These are phyloP conservation scores for Vaccinium vitisidaea DNA, from an alignment of 148 eudicot species.

Conservation along the genomic window DNA sequence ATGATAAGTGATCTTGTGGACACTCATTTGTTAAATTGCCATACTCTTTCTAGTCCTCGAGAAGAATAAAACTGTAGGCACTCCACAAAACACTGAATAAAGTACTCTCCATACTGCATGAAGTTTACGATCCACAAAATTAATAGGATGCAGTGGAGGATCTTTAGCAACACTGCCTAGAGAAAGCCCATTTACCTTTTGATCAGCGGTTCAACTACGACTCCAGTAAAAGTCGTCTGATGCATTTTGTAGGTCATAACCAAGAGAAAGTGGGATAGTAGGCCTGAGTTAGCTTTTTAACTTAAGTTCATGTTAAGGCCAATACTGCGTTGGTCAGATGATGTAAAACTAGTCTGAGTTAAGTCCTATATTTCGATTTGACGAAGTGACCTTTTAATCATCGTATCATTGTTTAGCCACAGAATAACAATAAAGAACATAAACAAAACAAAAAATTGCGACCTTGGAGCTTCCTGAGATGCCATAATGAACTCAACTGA, in stretches of 20 bases:
- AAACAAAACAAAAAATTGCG: neutral
- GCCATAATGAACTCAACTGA: neutral
- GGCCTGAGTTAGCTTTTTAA: too few relatives aligned
- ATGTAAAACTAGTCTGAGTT: neutral
- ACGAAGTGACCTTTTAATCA: neutral
- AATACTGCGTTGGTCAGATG: too few relatives aligned
- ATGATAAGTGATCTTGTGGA: neutral
- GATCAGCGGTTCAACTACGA: neutral
- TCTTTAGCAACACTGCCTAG: neutral
- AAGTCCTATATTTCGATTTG: neutral
- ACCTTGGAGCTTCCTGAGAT: neutral
- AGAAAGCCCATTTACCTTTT: neutral
- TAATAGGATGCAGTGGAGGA: neutral
- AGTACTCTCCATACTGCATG: neutral
- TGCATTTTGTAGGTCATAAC: too few relatives aligned
- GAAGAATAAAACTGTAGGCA: neutral
- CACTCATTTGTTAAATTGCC: neutral
- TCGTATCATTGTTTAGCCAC: neutral
- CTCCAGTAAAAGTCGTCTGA: too few relatives aligned
- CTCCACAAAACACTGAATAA: neutral
- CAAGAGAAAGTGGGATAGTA: too few relatives aligned
- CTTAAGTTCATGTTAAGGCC: too few relatives aligned
- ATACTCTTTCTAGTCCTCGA: neutral
- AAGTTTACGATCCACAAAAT: too few relatives aligned
- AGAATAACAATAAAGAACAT: too few relatives aligned